These are phyloP conservation scores for Apiotrichum siamense DNA, from an alignment of 1,284 basidiomycete genomes.

Conservation along the genomic window DNA sequence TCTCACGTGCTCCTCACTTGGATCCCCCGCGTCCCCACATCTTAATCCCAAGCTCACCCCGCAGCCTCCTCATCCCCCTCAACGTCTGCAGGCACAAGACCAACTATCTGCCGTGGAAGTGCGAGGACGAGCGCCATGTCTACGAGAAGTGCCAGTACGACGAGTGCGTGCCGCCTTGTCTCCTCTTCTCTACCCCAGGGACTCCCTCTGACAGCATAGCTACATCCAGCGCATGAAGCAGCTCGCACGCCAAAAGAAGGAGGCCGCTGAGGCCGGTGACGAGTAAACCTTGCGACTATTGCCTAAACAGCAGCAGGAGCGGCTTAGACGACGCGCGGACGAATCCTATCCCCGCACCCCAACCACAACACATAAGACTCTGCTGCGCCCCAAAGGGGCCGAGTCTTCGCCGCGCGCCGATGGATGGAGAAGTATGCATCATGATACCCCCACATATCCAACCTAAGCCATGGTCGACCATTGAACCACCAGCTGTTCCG, in stretches of 20 bases:
- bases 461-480: too few species aligned
- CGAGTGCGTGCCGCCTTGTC: slow-evolving; percentile 57
- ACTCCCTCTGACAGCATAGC: slow-evolving; percentile 51
- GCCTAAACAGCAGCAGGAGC: neutral
- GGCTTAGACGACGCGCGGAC: neutral
- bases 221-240: slow-evolving; percentile 78
- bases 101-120: slow-evolving; percentile 72
- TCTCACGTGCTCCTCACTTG: neutral
- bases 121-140: slow-evolving; percentile 60
- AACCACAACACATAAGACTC: neutral
- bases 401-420: neutral
- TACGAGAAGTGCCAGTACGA: slow-evolving; percentile 74
- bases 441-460: slow-evolving; percentile 14
- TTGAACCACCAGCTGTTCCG: too few species aligned
- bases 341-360: neutral
- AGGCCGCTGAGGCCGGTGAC: slow-evolving; percentile 51
- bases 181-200: neutral
- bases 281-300: slow-evolving; percentile 17
- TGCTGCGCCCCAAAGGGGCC: too few species aligned
- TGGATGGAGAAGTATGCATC: slow-evolving; percentile 14
- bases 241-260: slow-evolving; percentile 63
- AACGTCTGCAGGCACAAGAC: slow-evolving; percentile 71
- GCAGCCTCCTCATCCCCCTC: slow-evolving; percentile 74
- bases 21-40: neutral
- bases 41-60: neutral